Conservation (phyloP, 129 eudicot genomes). For the Centella asiatica region DNA sequence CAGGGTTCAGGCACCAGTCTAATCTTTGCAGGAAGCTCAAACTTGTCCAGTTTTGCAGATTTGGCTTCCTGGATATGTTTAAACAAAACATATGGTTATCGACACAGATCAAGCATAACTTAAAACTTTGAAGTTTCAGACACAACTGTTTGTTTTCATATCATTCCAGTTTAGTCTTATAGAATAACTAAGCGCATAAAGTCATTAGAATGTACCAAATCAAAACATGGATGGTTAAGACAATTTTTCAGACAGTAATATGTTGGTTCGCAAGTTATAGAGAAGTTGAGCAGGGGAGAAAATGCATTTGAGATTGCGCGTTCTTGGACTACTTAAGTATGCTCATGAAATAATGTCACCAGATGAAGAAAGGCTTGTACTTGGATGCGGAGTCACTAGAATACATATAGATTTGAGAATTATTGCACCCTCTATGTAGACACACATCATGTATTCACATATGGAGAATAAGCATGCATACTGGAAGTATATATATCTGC, state of each 20-base stretch:
- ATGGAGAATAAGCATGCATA: neutral
- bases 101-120: neutral
- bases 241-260: too few species aligned
- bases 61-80: constrained; percentile 53
- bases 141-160: neutral
- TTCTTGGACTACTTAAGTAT: neutral
- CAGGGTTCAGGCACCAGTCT: constrained; percentile 72
- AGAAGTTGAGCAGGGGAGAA: too few species aligned
- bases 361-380: neutral
- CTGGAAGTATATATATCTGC: neutral
- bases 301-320: too few species aligned
- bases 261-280: too few species aligned
- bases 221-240: too few species aligned
- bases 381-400: neutral
- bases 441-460: neutral
- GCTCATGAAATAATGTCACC: neutral
- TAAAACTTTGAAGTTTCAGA: neutral
- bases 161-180: too few species aligned
- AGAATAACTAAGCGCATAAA: too few species aligned
- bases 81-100: neutral
- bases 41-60: constrained; percentile 70
- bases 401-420: too few species aligned
- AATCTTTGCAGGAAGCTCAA: constrained; percentile 81
- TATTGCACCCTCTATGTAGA: neutral
- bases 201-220: too few species aligned